Base-by-base conservation (phyloP, 1,139 yeast species). In the Kluyveromyces sp. region DNA sequence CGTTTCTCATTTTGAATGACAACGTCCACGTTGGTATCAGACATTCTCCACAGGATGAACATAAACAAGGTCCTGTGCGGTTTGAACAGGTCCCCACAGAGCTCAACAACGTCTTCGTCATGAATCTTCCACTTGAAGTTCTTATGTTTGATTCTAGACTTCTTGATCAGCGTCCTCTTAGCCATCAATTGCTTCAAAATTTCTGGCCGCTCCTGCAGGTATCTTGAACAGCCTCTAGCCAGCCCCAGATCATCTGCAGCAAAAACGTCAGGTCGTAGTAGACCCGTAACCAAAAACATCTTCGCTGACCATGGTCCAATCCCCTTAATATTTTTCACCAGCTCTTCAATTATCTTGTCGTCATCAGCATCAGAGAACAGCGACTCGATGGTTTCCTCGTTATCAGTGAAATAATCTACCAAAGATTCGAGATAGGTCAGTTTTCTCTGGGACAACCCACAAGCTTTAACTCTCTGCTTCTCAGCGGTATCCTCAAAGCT, bases 301-400 rank as follows among this genome's bases (percentile, higher is more conserved):
- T 83, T 84, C 0, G 94, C 94, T 8, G 89, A 79, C 97, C 97
- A 88, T 1, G 78, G 75, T 0, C 96, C 96, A 29, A 88, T 75
- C 0, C 96, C 96, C 57, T 86, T 84, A 44, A 87, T 67, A 34
- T 68, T 62, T 33, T 56, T 55, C 1, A 78, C 77, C 43, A 87
- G 63, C 45, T 73, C 77, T 18, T 73, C 74, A 1, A 76, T 67
- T 2, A 85, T 68, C 28, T 72, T 82, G 3, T 68, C 69, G 41
- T 71, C 69, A 12, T 62, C 62, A 1, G 56, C 52, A 7, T 41
- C 54, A 11, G 52, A 46, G 52, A 72, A 75, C 50, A 76, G 67
- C 3, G 66, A 66, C n/a, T 66, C 61, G 0, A 77, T 58, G 16
- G 80, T 65, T 2, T 63, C 64, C 13, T 72, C 66, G 36, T 52